Evolutionary conservation across 1,284 basidiomycete genomes (phyloP).

Genomic region (Rhodotorula sp.): DNA sequence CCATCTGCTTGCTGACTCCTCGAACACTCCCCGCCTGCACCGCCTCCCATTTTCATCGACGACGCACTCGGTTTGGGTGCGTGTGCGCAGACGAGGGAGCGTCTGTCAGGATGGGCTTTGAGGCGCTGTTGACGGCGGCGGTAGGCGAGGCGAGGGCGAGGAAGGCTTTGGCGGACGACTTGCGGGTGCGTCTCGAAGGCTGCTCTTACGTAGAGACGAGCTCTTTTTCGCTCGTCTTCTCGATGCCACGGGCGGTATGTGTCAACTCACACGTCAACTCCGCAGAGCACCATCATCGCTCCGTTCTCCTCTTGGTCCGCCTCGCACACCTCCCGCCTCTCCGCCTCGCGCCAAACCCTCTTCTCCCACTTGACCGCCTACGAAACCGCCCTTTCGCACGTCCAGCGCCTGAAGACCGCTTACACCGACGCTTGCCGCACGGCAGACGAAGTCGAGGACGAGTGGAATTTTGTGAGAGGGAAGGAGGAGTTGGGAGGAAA

Average conservation of each 20-base stretch:
- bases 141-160: conserved; percentile 28
- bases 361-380: conserved; percentile 11
- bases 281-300: conserved; percentile 22
- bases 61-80: too few relatives aligned
- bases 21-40: neutral
- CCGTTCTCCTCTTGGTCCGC: conserved; percentile 36
- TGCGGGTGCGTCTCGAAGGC: conserved; percentile 8
- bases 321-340: conserved; percentile 28
- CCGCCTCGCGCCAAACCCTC: conserved; percentile 10
- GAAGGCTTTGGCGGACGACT: conserved; percentile 27
- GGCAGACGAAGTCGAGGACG: conserved; percentile 33
- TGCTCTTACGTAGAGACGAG: neutral
- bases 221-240: too few relatives aligned
- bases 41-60: neutral
- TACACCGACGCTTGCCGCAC: conserved; percentile 32
- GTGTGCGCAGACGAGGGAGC: conserved; percentile 30
- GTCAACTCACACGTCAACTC: neutral
- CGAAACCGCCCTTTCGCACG: conserved; percentile 12
- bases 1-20: too few relatives aligned
- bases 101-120: conserved; percentile 28
- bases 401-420: conserved; percentile 6
- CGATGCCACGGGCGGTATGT: too few relatives aligned
- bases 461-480: conserved; percentile 24
- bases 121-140: conserved; percentile 24
- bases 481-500: neutral